phyloP scores from a whole-genome alignment of 2,329 filamentous ascomycete species.

The Orbilia blumenaviensis region DNA sequence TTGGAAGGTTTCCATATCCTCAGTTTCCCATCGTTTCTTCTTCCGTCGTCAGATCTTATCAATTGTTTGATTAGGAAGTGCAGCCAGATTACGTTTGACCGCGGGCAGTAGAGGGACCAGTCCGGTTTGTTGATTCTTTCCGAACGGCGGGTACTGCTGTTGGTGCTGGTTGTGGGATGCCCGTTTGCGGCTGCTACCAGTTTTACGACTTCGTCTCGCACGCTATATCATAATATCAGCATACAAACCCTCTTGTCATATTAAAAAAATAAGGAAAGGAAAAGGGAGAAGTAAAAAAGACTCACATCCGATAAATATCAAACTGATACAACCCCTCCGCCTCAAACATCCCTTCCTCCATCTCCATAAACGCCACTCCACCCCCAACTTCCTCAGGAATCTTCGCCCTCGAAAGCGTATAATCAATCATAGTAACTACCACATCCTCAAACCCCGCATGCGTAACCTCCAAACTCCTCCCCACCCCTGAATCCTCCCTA shows the following conservation, averaged over 20 bases:
- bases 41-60: conserved; percentile 18
- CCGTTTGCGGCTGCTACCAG: not conserved
- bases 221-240: conserved; percentile 7
- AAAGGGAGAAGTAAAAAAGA: not conserved
- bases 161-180: not conserved
- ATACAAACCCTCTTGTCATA: not conserved
- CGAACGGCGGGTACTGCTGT: not conserved
- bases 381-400: conserved; percentile 24
- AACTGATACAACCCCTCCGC: conserved; percentile 40
- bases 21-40: conserved; percentile 27
- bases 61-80: conserved; percentile 34
- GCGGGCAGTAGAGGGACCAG: conserved; percentile 25
- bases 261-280: not conserved
- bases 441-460: conserved; percentile 26
- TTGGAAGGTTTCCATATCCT: conserved; percentile 33
- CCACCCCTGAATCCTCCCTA: conserved; percentile 8
- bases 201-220: conserved; percentile 18
- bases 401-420: conserved; percentile 40
- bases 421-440: conserved; percentile 39
- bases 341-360: conserved; percentile 31
- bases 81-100: conserved; percentile 44
- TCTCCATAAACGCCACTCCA: conserved; percentile 32
- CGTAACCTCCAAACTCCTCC: conserved; percentile 15
- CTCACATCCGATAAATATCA: conserved; percentile 41
- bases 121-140: conserved; percentile 30